Base-by-base conservation (phyloP, 139 green algal species). In the Trebouxia sp. region DNA sequence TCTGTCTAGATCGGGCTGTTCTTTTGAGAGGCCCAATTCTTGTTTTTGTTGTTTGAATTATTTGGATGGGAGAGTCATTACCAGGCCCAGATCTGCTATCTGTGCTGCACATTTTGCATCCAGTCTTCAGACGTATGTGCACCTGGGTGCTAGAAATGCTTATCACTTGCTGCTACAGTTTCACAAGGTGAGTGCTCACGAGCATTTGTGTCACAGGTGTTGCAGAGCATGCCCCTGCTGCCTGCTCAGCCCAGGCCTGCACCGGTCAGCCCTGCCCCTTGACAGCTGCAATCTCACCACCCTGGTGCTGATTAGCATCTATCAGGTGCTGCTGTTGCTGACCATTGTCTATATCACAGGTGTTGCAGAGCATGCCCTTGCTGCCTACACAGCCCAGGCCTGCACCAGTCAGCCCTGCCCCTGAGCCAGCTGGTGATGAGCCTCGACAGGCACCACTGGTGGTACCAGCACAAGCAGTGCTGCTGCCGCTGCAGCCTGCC, bases 401-500 rank as follows among this genome's bases (percentile, higher is more conserved):
- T 20, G 74, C 35, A 38, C 30, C 42, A 15, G 14, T 41, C 26
- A 41, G 39, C 41, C 69, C 69, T 41, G 41, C 69, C 69, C 69
- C 69, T 56, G 37, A 35, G 69, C 69, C 69, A 56, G 41, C 43
- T 37, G 39, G 14, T 56, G 69, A 35, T 22, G 43, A 77, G 26
- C 39, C 3, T 22, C 22, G 14, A 22, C 6, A 20, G 11, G 41
- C 42, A 26, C 39, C 15, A 14, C 47, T 65, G 47, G 9, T 66
- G 12, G 78, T 90, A 28, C 82, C 84, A 3, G 79, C 85, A 12
- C 67, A 37, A 30, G 20, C 69, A 0, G 32, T 14, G 1, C 45
- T 84, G 58, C n/a, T 30, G 24, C 78, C 62, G 17, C 48, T 90
- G 58, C 87, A 90, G 76, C 87, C 87, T 6, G 79, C 77, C 74